Evolutionary conservation across 768 basidiomycete species (phyloP).

Genomic region (Mycena floridula): DNA sequence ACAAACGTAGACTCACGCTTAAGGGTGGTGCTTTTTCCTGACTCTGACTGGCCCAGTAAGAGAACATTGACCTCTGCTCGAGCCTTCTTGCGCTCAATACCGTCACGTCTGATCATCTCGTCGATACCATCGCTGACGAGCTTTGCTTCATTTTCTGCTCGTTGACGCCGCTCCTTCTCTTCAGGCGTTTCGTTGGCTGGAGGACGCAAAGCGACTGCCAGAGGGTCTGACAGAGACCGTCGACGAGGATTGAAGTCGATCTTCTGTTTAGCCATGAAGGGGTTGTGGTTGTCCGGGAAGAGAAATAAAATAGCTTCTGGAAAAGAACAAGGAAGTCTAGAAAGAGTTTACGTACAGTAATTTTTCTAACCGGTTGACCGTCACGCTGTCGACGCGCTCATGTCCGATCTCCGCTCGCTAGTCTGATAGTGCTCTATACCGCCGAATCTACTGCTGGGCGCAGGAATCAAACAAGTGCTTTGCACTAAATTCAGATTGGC

Average conservation of each 20-base stretch:
- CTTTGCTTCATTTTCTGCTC: constrained; percentile 65
- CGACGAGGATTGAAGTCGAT: constrained; percentile 28
- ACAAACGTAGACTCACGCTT: constrained; percentile 60
- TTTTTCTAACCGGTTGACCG: too few species aligned
- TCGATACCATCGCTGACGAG: constrained; percentile 74
- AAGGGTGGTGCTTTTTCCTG: constrained; percentile 82
- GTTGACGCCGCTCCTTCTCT: constrained; percentile 59
- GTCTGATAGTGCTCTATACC: too few species aligned
- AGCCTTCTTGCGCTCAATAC: constrained; percentile 49
- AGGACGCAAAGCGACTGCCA: constrained; percentile 60
- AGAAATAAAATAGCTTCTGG: too few species aligned
- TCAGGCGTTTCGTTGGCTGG: constrained; percentile 66
- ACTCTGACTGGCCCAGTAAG: constrained; percentile 84
- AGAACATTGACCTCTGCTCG: constrained; percentile 69
- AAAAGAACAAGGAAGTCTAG: too few species aligned
- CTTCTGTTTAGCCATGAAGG: constrained; percentile 39
- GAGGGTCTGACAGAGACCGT: constrained; percentile 58
- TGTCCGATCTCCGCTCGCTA: too few species aligned
- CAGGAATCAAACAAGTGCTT: too few species aligned
- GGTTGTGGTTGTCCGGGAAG: too few species aligned
- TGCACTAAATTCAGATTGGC: too few species aligned
- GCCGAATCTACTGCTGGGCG: too few species aligned
- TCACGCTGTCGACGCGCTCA: too few species aligned
- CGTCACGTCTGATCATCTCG: constrained; percentile 66
- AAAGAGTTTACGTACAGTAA: too few species aligned